Evolutionary conservation across 176 grass and related monocot genomes (phyloP).

Genomic region (Cenchrus fungigraminus): DNA sequence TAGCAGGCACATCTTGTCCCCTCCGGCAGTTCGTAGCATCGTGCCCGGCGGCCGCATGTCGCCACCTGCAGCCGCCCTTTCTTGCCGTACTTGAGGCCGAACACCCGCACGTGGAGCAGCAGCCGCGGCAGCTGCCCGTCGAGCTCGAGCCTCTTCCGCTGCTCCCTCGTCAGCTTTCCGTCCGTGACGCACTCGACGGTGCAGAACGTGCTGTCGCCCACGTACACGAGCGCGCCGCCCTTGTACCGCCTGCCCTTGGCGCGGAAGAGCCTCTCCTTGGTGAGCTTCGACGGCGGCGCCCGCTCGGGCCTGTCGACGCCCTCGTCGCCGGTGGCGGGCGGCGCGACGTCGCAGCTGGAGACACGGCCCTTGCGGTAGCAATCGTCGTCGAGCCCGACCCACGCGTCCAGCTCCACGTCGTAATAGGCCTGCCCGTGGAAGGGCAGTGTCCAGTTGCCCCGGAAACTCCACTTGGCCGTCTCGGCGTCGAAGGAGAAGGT

Average conservation of each 20-base stretch:
- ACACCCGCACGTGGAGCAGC: constrained; percentile 5
- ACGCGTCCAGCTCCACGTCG: constrained; percentile 5
- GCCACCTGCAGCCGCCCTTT: not conserved
- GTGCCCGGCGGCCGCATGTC: constrained; percentile 12
- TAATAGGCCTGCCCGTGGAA: not conserved
- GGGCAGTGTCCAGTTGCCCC: not conserved
- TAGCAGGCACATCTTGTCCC: not conserved
- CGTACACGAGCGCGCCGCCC: constrained; percentile 15
- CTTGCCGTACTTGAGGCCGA: constrained; percentile 16
- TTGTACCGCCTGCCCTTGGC: not conserved
- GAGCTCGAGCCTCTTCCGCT: not conserved
- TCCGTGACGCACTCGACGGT: not conserved
- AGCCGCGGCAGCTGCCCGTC: not conserved
- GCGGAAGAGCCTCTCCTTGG: not conserved
- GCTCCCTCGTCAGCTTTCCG: not conserved
- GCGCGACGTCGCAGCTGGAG: not conserved
- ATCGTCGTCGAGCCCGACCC: not conserved
- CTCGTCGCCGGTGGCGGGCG: not conserved
- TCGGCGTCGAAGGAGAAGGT: constrained; percentile 14
- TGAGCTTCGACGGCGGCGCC: constrained; percentile 5
- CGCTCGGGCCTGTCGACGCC: not conserved
- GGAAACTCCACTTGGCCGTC: not conserved
- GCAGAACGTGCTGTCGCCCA: constrained; percentile 13
- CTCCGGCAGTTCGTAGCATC: not conserved
- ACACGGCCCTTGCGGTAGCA: not conserved